A percentile compares a stretch with the other conserved stretches of the same genome.
Conservation (phyloP, 2,329 filamentous ascomycete species). For the Xylariaceae sp. region DNA sequence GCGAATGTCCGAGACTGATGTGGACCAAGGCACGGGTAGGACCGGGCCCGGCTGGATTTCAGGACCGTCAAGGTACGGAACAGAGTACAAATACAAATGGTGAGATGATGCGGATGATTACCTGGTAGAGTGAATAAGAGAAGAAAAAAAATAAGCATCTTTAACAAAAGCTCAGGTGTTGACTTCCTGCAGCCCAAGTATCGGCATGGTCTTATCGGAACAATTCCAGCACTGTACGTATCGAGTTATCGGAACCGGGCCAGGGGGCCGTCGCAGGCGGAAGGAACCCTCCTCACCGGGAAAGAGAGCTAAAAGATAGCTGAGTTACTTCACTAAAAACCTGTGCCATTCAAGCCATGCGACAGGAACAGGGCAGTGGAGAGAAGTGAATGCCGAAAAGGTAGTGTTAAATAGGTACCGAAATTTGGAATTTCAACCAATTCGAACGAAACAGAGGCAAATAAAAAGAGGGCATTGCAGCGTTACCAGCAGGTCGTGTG, state of each 20-base stretch:
- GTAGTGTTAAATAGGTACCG: not conserved
- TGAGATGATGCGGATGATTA: too few species aligned
- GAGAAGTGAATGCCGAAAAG: too few species aligned
- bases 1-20: not conserved
- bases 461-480: too few species aligned
- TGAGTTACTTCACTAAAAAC: too few species aligned
- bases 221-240: not conserved
- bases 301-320: too few species aligned
- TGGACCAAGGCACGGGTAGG: not conserved
- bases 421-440: not conserved
- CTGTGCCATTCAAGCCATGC: too few species aligned
- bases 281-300: not conserved
- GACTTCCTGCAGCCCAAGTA: not conserved
- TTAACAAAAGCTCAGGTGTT: too few species aligned
- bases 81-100: not conserved
- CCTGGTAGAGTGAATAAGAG: too few species aligned
- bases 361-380: too few species aligned
- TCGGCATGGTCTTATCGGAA: not conserved
- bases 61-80: not conserved
- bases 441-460: too few species aligned
- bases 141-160: too few species aligned
- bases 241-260: not conserved
- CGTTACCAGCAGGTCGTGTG: too few species aligned
- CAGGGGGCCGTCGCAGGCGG: not conserved
- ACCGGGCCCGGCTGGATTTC: not conserved